A percentile compares a stretch with the other conserved stretches of the same genome.
phyloP scores from a whole-genome alignment of 1,139 yeast species.

The Saccharomyces hybrid region DNA sequence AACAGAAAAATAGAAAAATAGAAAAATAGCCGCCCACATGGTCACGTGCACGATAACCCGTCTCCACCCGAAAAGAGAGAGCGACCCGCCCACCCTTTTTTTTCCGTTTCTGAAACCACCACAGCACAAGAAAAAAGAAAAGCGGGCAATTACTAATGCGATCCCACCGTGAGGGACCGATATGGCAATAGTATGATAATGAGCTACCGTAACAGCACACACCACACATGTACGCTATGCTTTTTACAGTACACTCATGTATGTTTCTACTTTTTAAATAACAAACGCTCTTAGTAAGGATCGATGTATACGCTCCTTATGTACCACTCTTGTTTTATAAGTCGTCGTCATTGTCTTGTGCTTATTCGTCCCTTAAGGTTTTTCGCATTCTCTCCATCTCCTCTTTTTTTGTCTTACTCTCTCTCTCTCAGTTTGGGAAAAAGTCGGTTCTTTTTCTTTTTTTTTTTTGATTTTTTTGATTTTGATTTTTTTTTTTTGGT shows the following conservation, averaged over 20 bases:
- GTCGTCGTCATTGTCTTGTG: not conserved
- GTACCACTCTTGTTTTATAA: not conserved
- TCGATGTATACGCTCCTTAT: not conserved
- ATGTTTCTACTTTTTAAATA: not conserved
- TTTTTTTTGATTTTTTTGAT: not conserved
- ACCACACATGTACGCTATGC: not conserved
- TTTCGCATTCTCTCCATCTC: not conserved
- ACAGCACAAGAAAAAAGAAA: not conserved
- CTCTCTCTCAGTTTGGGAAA: not conserved
- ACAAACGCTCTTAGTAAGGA: not conserved
- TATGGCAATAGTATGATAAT: not conserved
- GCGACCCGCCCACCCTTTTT: not conserved
- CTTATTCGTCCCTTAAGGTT: not conserved
- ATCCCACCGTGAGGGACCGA: not conserved
- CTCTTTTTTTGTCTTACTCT: not conserved
- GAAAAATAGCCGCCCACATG: not conserved
- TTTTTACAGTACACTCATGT: no score
- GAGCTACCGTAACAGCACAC: no score
- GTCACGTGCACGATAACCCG: not conserved
- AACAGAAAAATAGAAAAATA: not conserved
- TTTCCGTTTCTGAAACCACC: not conserved
- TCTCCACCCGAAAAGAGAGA: not conserved
- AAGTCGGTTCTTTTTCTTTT: not conserved
- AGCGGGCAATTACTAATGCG: not conserved
- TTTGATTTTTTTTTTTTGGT: not conserved